These are phyloP conservation scores for Ramaria sp. DNA, from an alignment of 768 basidiomycete genomes.

Conservation along the genomic window DNA sequence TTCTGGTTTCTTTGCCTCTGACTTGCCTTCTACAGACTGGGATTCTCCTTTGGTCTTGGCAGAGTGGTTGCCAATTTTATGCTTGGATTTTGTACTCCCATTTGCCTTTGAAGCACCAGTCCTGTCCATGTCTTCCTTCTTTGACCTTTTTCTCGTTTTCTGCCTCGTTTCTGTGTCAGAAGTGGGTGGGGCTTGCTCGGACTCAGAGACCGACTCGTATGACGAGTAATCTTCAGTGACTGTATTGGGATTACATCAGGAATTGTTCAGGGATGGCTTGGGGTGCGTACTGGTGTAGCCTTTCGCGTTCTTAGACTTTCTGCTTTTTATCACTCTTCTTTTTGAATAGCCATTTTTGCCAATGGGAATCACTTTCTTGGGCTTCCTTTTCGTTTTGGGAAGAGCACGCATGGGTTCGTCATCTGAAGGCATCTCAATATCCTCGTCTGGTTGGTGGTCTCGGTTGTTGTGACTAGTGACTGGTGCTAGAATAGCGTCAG, in stretches of 20 bases:
- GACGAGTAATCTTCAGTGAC: slow-evolving; percentile 71
- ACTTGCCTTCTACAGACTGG: neutral
- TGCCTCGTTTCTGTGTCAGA: neutral
- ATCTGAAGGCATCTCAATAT: slow-evolving; percentile 19
- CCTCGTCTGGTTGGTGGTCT: slow-evolving; percentile 19
- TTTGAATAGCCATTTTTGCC: slow-evolving; percentile 74
- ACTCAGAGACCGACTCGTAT: slow-evolving; percentile 67
- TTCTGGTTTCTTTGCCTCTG: neutral
- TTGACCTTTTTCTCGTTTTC: neutral
- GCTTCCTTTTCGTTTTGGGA: slow-evolving; percentile 28
- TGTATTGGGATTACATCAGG: slow-evolving; percentile 17
- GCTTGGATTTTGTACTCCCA: neutral
- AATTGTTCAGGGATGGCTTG: neutral
- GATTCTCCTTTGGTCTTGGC: neutral
- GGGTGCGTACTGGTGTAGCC: slow-evolving; percentile 57
- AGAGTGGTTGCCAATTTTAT: neutral
- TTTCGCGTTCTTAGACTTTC: slow-evolving; percentile 44
- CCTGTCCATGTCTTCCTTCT: neutral
- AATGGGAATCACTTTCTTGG: slow-evolving; percentile 58
- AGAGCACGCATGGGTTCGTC: slow-evolving; percentile 23
- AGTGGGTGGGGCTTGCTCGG: slow-evolving; percentile 24
- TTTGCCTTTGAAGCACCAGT: neutral
- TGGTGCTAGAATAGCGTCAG: slow-evolving; percentile 13
- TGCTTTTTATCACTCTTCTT: slow-evolving; percentile 48
- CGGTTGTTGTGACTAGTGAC: slow-evolving; percentile 13